phyloP scores from a whole-genome alignment of 2,329 filamentous ascomycete genomes.

The Parastagonospora avenae region DNA sequence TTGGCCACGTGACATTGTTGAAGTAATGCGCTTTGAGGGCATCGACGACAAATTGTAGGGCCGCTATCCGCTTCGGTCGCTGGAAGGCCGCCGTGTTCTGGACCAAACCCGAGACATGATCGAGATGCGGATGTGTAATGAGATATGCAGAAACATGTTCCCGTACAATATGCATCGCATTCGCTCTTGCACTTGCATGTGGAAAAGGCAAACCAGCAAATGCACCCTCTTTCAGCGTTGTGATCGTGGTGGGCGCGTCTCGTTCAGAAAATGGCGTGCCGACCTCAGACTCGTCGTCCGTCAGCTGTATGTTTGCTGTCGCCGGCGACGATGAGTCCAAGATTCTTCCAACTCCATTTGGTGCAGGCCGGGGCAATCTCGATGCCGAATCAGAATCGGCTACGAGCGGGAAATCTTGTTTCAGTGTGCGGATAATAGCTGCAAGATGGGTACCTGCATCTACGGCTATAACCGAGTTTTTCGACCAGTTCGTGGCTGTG shows the following conservation, averaged over 20 bases:
- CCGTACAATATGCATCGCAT: slow-evolving; percentile 79
- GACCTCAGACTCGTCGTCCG: slow-evolving; percentile 37
- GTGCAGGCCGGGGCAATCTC: slow-evolving; percentile 10
- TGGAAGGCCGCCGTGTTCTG: slow-evolving; percentile 90
- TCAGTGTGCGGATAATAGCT: slow-evolving; percentile 79
- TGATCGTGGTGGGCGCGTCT: slow-evolving; percentile 53
- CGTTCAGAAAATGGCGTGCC: slow-evolving; percentile 34
- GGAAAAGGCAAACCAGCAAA: slow-evolving; percentile 80
- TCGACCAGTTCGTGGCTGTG: slow-evolving; percentile 75
- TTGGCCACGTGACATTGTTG: slow-evolving; percentile 98
- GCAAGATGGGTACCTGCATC: slow-evolving; percentile 91
- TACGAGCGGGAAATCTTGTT: slow-evolving; percentile 58
- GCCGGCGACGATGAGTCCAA: slow-evolving; percentile 33
- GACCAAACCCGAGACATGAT: slow-evolving; percentile 89
- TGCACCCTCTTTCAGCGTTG: slow-evolving; percentile 66
- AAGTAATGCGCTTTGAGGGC: slow-evolving; percentile 95
- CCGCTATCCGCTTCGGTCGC: slow-evolving; percentile 82
- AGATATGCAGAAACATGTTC: slow-evolving; percentile 85
- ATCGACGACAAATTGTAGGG: slow-evolving; percentile 84
- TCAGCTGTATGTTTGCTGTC: slow-evolving; percentile 21
- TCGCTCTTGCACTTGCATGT: slow-evolving; percentile 69
- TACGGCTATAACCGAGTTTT: slow-evolving; percentile 84
- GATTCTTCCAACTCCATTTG: slow-evolving; percentile 14
- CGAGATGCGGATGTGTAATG: slow-evolving; percentile 95
- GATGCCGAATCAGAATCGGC: slow-evolving; percentile 23